Evolutionary conservation across 2,329 filamentous ascomycete genomes (phyloP), one percentile per base, ranked within the genome.

Genomic region (Aspergillus spinulosporus): DNA sequence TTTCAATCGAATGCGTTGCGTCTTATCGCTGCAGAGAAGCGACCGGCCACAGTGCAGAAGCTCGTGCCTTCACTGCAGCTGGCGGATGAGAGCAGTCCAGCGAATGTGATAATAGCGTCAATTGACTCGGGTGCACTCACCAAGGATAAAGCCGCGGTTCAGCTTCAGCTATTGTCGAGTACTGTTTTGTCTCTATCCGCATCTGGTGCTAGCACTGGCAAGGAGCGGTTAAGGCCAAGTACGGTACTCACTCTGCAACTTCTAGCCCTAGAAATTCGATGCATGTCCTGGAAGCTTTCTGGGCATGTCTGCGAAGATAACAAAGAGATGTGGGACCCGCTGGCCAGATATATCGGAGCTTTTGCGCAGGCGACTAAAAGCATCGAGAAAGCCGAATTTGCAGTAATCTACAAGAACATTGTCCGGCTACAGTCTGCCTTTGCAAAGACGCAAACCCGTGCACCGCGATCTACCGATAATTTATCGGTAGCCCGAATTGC

Each of bases 161-260:
- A 80, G 56, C 64, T 80, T n/a, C 74, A 78, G 54, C 62, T 74
- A 2, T 65, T 78, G 5, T 75, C 78, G 1, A 76, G 75, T 54
- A 71, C 66, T 2, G 57, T 79, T 4, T 46, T 73, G 11, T 73
- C 74, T 6, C 61, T 77, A 43, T 67, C 69, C 2, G 55, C 54
- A 21, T 49, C 62, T 34, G 59, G 59, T 0, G 54, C 53, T 5
- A 58, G 58, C 6, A 58, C 45, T 9, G 53, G 52, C 5, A 65
- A 65, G 49, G 61, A 68, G 21, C 56, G 59, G 15, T 31, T 68
- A 11, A 73, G 68, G 52, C 69, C 71, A 0, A 66, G 66, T 12
- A 69, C 67, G 0, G 58, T 64, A 0, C 57, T 78, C 29, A 67
- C 54, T n/a, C 60, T 78, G 12, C 73, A 78, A 59, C 54, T 78